phyloP scores from a whole-genome alignment of 805 yeast species.

The Monosporozyma aerobia region DNA sequence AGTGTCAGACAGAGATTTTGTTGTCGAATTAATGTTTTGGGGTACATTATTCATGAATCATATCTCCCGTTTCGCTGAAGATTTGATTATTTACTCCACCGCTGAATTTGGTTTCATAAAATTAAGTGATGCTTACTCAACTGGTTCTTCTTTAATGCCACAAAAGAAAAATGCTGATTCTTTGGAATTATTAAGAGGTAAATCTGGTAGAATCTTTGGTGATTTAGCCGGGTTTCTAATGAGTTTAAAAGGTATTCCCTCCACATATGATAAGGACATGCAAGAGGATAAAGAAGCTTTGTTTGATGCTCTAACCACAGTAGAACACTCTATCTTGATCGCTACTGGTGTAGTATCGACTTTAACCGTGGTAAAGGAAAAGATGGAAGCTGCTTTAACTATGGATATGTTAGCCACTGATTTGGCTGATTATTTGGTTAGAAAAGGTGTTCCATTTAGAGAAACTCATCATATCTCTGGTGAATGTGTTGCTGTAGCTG shows the following conservation, averaged over 20 bases:
- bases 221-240: constrained; percentile 90
- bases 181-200: constrained; percentile 89
- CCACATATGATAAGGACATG: constrained; percentile 95
- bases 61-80: constrained; percentile 89
- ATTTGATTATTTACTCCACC: constrained; percentile 88
- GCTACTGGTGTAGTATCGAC: constrained; percentile 97
- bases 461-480: constrained; percentile 99
- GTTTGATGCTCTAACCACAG: constrained; percentile 82
- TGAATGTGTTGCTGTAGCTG: constrained; percentile 89
- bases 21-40: constrained; percentile 94
- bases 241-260: constrained; percentile 95
- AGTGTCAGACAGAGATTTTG: constrained; percentile 95
- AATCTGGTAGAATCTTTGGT: constrained; percentile 95
- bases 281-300: constrained; percentile 99
- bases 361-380: constrained; percentile 56
- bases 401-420: constrained; percentile 99
- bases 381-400: constrained; percentile 81
- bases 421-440: constrained; percentile 91
- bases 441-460: constrained; percentile 98
- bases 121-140: constrained; percentile 94
- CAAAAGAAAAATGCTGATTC: constrained; percentile 98
- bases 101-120: constrained; percentile 95
- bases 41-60: constrained; percentile 90
- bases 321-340: constrained; percentile 85
- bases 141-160: constrained; percentile 98